Evolutionary conservation across 495 filamentous ascomycete species (phyloP).

Genomic region (Penicillium subrubescens): DNA sequence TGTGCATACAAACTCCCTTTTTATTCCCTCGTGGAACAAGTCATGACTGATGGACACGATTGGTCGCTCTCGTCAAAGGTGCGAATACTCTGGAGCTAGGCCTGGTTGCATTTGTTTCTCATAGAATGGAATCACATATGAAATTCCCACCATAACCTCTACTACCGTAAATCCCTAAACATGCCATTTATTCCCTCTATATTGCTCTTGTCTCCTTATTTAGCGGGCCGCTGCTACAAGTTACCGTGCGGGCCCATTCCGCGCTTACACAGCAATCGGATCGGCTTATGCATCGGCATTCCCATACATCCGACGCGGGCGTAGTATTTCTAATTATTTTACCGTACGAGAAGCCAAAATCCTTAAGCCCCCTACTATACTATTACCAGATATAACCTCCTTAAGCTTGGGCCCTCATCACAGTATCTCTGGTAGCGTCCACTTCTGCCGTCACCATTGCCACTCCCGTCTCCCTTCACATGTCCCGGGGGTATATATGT

Average conservation of each 20-base stretch:
- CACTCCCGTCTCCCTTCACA: neutral
- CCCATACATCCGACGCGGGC: slow-evolving; percentile 11
- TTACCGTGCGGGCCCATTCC: slow-evolving; percentile 27
- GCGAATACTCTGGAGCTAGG: slow-evolving; percentile 14
- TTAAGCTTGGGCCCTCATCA: neutral
- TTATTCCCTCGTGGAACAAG: neutral
- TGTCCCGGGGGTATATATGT: slow-evolving; percentile 21
- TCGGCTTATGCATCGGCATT: slow-evolving; percentile 26
- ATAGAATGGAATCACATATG: slow-evolving; percentile 8
- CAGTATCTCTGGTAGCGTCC: neutral
- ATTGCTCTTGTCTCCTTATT: neutral
- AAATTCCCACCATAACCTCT: neutral
- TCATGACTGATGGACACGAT: slow-evolving; percentile 10
- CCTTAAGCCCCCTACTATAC: neutral
- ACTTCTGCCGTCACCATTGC: neutral
- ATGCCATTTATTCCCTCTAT: neutral
- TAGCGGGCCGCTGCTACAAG: neutral
- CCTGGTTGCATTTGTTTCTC: slow-evolving; percentile 16
- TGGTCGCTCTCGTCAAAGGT: neutral
- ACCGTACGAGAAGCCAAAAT: neutral
- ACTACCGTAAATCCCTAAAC: neutral
- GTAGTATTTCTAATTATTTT: slow-evolving; percentile 7
- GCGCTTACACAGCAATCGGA: slow-evolving; percentile 29
- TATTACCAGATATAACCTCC: too few relatives aligned
- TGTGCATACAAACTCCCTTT: neutral